Evolutionary conservation across 495 filamentous ascomycete genomes (phyloP).

Genomic region (Entonaema liquescens): DNA sequence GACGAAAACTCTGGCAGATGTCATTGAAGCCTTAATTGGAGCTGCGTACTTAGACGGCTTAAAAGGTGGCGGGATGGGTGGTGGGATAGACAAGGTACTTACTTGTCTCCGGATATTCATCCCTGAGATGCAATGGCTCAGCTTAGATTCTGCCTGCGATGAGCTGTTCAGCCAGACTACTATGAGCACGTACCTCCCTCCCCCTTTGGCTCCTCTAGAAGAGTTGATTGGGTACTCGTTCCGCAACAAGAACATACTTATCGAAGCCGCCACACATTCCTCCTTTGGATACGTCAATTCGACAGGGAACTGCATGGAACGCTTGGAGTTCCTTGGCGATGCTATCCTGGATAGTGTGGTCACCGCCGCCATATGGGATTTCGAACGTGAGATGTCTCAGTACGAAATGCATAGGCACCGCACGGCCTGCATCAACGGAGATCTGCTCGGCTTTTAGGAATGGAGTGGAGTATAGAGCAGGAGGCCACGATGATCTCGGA

Average conservation of each 20-base stretch:
- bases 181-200: constrained; percentile 41
- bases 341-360: constrained; percentile 84
- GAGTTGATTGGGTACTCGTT: constrained; percentile 75
- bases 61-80: too few species aligned
- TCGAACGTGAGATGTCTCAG: constrained; percentile 61
- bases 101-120: constrained; percentile 71
- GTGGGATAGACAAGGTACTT: constrained; percentile 70
- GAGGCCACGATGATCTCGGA: constrained; percentile 41
- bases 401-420: constrained; percentile 77
- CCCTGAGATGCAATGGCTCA: constrained; percentile 67
- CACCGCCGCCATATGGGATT: constrained; percentile 54
- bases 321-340: constrained; percentile 92
- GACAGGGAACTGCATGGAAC: constrained; percentile 73
- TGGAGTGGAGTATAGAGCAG: constrained; percentile 60
- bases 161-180: constrained; percentile 47
- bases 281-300: constrained; percentile 64
- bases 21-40: constrained; percentile 85
- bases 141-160: constrained; percentile 45
- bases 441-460: constrained; percentile 88
- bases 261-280: constrained; percentile 86
- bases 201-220: constrained; percentile 57
- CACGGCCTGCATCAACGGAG: constrained; percentile 80
- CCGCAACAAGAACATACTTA: constrained; percentile 70
- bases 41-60: constrained; percentile 76
- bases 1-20: constrained; percentile 87